Base-by-base conservation (phyloP, 441 rosid genomes). In the Arabidopsis lyrata region DNA sequence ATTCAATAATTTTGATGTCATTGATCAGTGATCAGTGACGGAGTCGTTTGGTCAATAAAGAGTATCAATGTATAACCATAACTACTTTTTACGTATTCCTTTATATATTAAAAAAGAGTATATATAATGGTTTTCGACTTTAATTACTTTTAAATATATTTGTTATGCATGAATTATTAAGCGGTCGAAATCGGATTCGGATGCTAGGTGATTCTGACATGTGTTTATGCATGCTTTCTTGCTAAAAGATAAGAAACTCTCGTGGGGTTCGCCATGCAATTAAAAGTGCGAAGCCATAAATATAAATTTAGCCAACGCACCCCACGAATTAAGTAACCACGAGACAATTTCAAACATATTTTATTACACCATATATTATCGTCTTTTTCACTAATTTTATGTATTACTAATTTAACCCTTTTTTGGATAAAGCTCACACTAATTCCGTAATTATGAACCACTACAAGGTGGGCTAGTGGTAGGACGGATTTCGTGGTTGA, bases 181-280 rank as follows among this genome's bases (percentile, higher is more conserved):
- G 14, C 12, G 10, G 12, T 34, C 4, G 16, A 35, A 47, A 58
- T 11, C 1, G 36, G 48, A 58, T 27, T 11, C 1, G 36, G 48
- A 58, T 27, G 63, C 15, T 8, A 39, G 36, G 63, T 52, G 24
- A 41, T 32, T 62, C 16, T 42, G 76, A 63, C 63, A 63, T 65
- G 34, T 61, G 57, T 54, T 47, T 5, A n/a, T 22, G 45, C 8
- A n/a, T 22, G 45, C 73, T 58, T 74, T 61, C n/a, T 36, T 45
- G 60, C 42, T 65, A 10, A 36, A 65, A 18, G 49, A 73, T 48
- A 58, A 66, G 29, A 74, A 65, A 66, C n/a, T 27, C 45, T 66
- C 35, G 66, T 57, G 20, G 70, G 45, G 54, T 58, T 74, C 24
- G 7, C 67, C 73, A 66, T 74, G 73, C 72, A 49, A 49, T 22